Conservation (phyloP, 176 grass and related monocot genomes). For the Oryza meridionalis region DNA sequence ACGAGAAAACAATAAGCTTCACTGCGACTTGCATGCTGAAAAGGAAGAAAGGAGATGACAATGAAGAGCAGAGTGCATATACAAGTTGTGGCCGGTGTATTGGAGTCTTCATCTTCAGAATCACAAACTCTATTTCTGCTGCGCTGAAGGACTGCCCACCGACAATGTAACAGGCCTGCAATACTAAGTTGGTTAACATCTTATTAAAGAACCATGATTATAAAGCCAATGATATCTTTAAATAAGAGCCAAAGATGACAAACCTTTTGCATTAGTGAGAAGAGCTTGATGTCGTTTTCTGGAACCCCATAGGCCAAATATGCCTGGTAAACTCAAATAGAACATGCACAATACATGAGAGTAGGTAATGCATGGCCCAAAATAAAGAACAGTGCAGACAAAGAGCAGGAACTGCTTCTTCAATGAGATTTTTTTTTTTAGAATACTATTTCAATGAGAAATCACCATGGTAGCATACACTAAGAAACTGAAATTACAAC, state of each 20-base stretch:
- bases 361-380: neutral
- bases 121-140: constrained; percentile 85
- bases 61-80: constrained; percentile 48
- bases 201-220: constrained; percentile 2
- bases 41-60: constrained; percentile 16
- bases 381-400: neutral
- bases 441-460: neutral
- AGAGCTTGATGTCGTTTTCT: constrained; percentile 82
- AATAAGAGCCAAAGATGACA: neutral
- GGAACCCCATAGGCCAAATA: constrained; percentile 98
- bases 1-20: constrained; percentile 14
- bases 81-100: constrained; percentile 77
- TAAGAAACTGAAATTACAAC: too few relatives aligned
- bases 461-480: too few relatives aligned
- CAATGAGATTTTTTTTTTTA: neutral
- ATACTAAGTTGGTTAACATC: constrained; percentile 13
- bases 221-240: neutral
- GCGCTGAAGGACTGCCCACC: constrained; percentile 83
- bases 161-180: constrained; percentile 90
- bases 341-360: neutral
- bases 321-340: constrained; percentile 60
- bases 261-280: constrained; percentile 96
- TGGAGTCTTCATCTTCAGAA: constrained; percentile 86
- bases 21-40: neutral
- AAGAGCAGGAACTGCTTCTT: neutral